These are phyloP conservation scores for Fusarium pseudograminearum DNA, from an alignment of 2,329 filamentous ascomycete genomes.

Conservation along the genomic window DNA sequence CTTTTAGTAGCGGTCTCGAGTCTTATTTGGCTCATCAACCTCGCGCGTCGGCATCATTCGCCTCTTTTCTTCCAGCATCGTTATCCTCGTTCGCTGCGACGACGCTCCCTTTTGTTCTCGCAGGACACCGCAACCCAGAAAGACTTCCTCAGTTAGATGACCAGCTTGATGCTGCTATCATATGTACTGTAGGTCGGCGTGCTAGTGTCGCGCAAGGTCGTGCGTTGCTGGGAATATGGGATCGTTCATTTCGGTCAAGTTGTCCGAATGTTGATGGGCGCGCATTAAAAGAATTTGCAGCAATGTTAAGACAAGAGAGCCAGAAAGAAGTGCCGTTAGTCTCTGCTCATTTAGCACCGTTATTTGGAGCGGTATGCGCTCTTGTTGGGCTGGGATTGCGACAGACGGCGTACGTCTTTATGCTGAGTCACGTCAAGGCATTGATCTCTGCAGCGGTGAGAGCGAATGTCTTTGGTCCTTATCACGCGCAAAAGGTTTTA, in stretches of 20 bases:
- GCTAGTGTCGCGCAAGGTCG: conserved; percentile 81
- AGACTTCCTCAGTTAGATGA: conserved; percentile 74
- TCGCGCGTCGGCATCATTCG: conserved; percentile 61
- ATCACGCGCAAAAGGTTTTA: conserved; percentile 80
- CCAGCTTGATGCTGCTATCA: conserved; percentile 78
- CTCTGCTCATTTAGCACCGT: conserved; percentile 75
- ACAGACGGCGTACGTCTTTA: conserved; percentile 79
- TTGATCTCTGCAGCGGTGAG: conserved; percentile 81
- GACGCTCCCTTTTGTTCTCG: conserved; percentile 79
- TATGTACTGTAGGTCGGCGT: conserved; percentile 82
- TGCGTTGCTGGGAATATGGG: conserved; percentile 81
- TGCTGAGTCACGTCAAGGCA: conserved; percentile 81
- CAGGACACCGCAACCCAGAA: conserved; percentile 69
- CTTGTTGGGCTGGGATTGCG: conserved; percentile 70
- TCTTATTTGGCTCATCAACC: conserved; percentile 79
- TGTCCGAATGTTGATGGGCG: conserved; percentile 47
- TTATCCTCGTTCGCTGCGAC: conserved; percentile 78
- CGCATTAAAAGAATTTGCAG: conserved; percentile 54
- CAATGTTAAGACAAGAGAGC: conserved; percentile 50
- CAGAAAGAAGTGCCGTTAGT: conserved; percentile 56
- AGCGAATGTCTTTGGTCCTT: conserved; percentile 82
- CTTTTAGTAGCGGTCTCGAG: conserved; percentile 85
- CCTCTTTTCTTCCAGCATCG: conserved; percentile 76
- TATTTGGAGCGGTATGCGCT: conserved; percentile 75
- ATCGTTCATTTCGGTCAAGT: conserved; percentile 70